These are phyloP conservation scores for Balamuthia mandrillaris DNA, from an alignment of 208 protist genomes.

Conservation along the genomic window DNA sequence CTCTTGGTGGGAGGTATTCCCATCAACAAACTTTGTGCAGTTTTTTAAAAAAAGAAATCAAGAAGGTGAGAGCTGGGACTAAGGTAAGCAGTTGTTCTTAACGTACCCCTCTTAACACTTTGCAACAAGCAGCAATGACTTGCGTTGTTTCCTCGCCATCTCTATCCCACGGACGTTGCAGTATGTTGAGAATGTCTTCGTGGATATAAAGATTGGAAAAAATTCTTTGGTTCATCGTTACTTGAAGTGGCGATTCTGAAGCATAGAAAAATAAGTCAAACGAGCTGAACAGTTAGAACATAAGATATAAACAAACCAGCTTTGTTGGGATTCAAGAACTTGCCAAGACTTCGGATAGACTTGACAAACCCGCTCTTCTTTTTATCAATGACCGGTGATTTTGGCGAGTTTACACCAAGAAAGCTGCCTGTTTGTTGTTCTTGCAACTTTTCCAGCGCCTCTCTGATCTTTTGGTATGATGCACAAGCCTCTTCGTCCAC, in stretches of 20 bases:
- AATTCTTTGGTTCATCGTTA: neutral
- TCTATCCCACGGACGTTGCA: conserved; percentile 26
- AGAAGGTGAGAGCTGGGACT: no score
- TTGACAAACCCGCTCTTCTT: no score
- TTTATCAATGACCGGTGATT: no score
- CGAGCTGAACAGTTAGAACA: no score
- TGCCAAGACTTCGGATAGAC: no score
- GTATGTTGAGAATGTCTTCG: conserved; percentile 17
- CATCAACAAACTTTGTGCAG: neutral
- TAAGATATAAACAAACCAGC: no score
- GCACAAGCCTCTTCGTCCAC: neutral
- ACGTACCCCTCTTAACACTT: conserved; percentile 1
- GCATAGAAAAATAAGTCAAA: no score
- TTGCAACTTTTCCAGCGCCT: neutral
- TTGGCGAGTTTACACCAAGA: no score
- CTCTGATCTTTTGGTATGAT: neutral
- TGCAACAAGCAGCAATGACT: conserved; percentile 20
- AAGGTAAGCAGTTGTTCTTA: no score
- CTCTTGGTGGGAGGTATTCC: neutral
- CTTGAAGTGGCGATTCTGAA: no score
- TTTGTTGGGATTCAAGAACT: no score
- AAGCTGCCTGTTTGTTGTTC: no score
- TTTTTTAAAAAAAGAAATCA: neutral
- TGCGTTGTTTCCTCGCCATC: neutral
- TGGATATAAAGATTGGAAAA: neutral